Conservation (phyloP, 345 rosid genomes). For the Heritiera littoralis region DNA sequence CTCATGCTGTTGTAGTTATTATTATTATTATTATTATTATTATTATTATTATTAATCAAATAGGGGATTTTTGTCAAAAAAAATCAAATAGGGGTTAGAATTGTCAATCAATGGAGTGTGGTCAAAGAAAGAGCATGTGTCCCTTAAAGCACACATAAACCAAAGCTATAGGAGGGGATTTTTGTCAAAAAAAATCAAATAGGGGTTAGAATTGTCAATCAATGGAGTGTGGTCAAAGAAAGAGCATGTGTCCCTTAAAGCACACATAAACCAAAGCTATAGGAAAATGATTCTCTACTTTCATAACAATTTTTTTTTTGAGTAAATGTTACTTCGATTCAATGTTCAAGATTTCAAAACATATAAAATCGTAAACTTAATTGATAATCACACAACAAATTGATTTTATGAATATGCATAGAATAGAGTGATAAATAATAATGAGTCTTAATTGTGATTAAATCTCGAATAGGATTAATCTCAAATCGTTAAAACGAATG, state of each 20-base stretch:
- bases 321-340: neutral
- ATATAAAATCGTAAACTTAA: neutral
- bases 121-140: slow-evolving; percentile 31
- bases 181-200: too few relatives aligned
- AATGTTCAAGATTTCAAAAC: neutral
- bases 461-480: too few relatives aligned
- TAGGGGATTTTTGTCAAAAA: too few relatives aligned
- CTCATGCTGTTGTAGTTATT: too few relatives aligned
- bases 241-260: slow-evolving; percentile 28
- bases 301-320: neutral
- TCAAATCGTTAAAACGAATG: too few relatives aligned
- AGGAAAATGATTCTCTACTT: neutral
- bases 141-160: slow-evolving; percentile 17
- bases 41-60: neutral
- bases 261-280: slow-evolving; percentile 6
- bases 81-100: neutral
- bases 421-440: neutral
- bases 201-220: neutral
- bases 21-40: neutral
- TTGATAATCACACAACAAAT: neutral
- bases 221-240: slow-evolving; percentile 31
- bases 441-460: too few relatives aligned
- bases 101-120: slow-evolving; percentile 21
- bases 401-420: neutral
- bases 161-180: slow-evolving; percentile 1